These are phyloP conservation scores for Gossypium arboreum DNA, from an alignment of 345 rosid species.

Conservation along the genomic window DNA sequence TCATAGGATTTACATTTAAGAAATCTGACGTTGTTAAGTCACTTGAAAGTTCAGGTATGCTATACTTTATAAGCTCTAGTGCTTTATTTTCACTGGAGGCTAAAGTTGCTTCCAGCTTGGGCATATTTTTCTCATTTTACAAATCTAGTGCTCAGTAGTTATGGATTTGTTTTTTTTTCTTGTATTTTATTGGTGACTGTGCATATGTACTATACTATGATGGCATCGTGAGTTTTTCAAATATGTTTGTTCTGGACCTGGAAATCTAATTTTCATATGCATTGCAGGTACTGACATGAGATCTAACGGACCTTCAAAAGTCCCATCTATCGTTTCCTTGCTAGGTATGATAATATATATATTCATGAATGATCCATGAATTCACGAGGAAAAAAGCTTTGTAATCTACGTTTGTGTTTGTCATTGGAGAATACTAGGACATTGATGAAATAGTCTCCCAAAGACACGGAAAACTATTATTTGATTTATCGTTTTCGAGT, in stretches of 20 bases:
- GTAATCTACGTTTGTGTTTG: background rate
- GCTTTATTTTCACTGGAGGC: background rate
- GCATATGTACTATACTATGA: background rate
- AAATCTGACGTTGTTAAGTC: slow-evolving; percentile 82
- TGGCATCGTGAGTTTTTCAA: background rate
- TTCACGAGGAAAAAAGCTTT: background rate
- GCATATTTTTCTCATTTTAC: background rate
- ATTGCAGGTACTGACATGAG: slow-evolving; percentile 61
- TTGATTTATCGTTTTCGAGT: background rate
- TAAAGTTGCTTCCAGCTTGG: slow-evolving; percentile 12
- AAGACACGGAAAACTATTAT: background rate
- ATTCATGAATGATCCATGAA: background rate
- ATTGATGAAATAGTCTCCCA: background rate
- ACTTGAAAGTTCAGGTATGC: slow-evolving; percentile 71
- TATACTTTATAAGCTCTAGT: slow-evolving; percentile 6
- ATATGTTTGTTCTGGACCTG: background rate
- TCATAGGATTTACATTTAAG: slow-evolving; percentile 92
- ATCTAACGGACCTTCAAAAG: slow-evolving; percentile 57
- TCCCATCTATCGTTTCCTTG: slow-evolving; percentile 78
- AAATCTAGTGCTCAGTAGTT: background rate
- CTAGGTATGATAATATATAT: slow-evolving; percentile 37
- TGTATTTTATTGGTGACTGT: background rate
- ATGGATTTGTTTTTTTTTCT: background rate
- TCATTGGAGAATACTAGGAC: background rate
- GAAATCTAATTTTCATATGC: slow-evolving; percentile 17